Evolutionary conservation across 139 green algal species (phyloP).

Genomic region (Picochlorum sp.): DNA sequence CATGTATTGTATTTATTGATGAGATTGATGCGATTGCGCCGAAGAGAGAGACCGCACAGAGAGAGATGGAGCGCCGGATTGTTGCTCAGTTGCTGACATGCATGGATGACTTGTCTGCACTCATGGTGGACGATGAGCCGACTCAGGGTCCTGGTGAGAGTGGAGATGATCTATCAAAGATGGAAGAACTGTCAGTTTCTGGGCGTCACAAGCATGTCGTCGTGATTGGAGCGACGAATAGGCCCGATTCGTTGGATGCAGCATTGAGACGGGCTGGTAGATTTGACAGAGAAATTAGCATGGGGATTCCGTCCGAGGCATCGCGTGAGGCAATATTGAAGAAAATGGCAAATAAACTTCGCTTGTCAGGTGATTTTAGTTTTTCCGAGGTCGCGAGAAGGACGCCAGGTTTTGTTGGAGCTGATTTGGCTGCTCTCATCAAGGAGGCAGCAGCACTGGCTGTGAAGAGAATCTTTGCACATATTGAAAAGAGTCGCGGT

Average conservation of each 20-base stretch:
- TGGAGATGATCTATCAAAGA: neutral
- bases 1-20: slow-evolving; percentile 84
- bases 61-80: slow-evolving; percentile 41
- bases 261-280: slow-evolving; percentile 80
- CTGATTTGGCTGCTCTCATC: slow-evolving; percentile 32
- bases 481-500: neutral
- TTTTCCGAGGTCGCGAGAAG: slow-evolving; percentile 35
- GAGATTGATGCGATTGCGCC: slow-evolving; percentile 48
- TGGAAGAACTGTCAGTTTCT: neutral
- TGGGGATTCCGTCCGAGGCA: slow-evolving; percentile 82
- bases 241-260: slow-evolving; percentile 88
- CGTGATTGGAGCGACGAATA: slow-evolving; percentile 92
- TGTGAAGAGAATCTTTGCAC: slow-evolving; percentile 24
- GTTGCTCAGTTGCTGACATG: slow-evolving; percentile 41
- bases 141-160: neutral
- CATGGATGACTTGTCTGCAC: slow-evolving; percentile 34
- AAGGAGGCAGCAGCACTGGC: slow-evolving; percentile 34
- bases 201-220: slow-evolving; percentile 70
- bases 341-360: slow-evolving; percentile 46
- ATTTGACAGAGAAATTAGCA: slow-evolving; percentile 90
- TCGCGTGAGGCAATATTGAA: slow-evolving; percentile 75
- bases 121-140: slow-evolving; percentile 7
- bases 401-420: slow-evolving; percentile 36
- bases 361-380: slow-evolving; percentile 63
- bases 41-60: slow-evolving; percentile 39